A percentile compares a stretch with the other conserved stretches of the same genome.
Conservation (phyloP, 2,329 filamentous ascomycete genomes). For the Venturia carpophila region DNA sequence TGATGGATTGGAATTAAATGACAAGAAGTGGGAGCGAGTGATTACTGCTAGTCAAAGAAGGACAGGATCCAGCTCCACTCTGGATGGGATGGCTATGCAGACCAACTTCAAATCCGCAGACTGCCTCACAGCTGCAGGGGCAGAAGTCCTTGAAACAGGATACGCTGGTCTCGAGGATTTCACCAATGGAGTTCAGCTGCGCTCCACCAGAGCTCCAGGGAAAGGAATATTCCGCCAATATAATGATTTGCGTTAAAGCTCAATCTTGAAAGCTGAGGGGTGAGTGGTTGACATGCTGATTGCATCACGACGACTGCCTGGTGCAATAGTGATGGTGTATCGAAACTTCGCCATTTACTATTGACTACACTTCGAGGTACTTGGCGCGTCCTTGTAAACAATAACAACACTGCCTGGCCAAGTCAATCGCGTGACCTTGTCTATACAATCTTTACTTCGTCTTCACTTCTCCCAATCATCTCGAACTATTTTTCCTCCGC, state of each 20-base stretch:
- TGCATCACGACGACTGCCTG: background rate
- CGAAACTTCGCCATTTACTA: background rate
- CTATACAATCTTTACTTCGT: background rate
- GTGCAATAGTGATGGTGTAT: background rate
- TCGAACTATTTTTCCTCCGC: too few species aligned
- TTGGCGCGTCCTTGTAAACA: background rate
- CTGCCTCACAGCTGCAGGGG: background rate
- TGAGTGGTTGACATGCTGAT: background rate
- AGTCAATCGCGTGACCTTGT: background rate
- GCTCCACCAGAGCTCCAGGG: background rate
- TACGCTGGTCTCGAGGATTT: background rate
- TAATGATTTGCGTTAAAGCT: background rate
- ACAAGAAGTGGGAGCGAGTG: background rate
- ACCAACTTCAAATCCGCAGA: background rate
- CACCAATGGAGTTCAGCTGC: background rate
- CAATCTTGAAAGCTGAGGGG: background rate
- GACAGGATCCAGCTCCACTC: background rate
- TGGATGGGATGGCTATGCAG: background rate
- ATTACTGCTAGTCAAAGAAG: background rate
- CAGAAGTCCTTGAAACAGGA: background rate
- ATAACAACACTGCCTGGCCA: background rate
- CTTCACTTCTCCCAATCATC: background rate
- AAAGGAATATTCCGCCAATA: background rate
- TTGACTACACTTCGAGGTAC: background rate
- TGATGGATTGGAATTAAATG: background rate